These are phyloP conservation scores for Wickerhamomyces chambardii DNA, from an alignment of 805 yeast species.

Conservation along the genomic window DNA sequence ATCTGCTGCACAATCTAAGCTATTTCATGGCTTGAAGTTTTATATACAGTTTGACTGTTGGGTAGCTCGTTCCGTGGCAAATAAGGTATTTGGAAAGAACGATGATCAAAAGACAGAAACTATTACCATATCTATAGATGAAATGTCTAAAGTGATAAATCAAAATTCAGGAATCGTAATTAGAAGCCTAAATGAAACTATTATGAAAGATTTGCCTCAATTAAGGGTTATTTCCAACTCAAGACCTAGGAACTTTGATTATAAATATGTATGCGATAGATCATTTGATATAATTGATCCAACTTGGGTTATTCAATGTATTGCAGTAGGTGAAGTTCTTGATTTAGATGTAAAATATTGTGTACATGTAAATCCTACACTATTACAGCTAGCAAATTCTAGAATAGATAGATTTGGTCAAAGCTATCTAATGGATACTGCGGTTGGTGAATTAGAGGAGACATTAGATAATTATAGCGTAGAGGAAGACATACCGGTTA, in stretches of 20 bases:
- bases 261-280: conserved; percentile 7
- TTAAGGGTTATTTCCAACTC: conserved; percentile 28
- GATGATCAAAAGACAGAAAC: background rate
- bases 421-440: conserved; percentile 33
- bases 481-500: conserved; percentile 1
- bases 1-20: conserved; percentile 14
- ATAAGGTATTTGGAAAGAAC: too few species aligned
- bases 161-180: conserved; percentile 43
- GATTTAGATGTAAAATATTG: conserved; percentile 56
- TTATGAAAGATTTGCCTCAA: conserved; percentile 6
- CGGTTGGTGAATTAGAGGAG: conserved; percentile 1
- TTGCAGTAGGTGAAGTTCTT: conserved; percentile 30
- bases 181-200: conserved; percentile 19
- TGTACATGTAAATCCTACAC: conserved; percentile 26
- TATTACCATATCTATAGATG: conserved; percentile 19
- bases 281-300: conserved; percentile 62
- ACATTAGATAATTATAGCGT: background rate
- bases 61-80: conserved; percentile 5
- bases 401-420: conserved; percentile 57
- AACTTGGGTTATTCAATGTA: conserved; percentile 65
- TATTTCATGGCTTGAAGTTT: conserved; percentile 40
- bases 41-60: conserved; percentile 42
- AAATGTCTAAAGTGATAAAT: conserved; percentile 28
- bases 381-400: conserved; percentile 15
- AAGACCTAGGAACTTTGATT: conserved; percentile 14